A percentile compares a stretch with the other conserved stretches of the same genome.
Conservation (phyloP, 176 grass and related monocot species). For the Cenchrus fungigraminus region DNA sequence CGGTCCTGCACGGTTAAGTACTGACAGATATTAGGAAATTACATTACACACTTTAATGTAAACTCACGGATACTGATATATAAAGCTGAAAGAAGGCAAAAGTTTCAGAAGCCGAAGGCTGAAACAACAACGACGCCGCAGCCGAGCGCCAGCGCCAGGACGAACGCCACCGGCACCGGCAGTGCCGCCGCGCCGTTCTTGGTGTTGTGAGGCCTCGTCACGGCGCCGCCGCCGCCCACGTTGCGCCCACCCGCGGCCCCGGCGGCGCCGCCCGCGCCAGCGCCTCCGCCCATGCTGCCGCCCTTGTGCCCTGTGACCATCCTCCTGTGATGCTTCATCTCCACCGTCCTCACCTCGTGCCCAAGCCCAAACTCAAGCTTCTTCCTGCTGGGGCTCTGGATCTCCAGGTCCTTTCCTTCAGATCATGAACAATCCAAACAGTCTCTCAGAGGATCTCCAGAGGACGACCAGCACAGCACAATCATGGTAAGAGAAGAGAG, state of each 20-base stretch:
- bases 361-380: neutral
- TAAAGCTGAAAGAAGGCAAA: neutral
- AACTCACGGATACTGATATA: neutral
- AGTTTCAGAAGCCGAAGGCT: slow-evolving; percentile 27
- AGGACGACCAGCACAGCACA: neutral
- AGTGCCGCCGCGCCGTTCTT: slow-evolving; percentile 25
- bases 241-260: neutral
- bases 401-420: slow-evolving; percentile 16
- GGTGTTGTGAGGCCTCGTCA: slow-evolving; percentile 17
- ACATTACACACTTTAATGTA: neutral
- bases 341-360: neutral
- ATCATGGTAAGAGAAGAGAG: neutral
- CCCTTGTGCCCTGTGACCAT: slow-evolving; percentile 38
- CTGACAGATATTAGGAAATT: neutral
- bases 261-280: neutral
- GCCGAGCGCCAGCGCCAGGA: slow-evolving; percentile 24
- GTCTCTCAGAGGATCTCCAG: neutral
- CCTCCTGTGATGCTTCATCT: slow-evolving; percentile 30
- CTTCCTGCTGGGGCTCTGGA: slow-evolving; percentile 35
- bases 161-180: neutral
- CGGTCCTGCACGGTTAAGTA: neutral
- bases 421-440: slow-evolving; percentile 13
- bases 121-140: slow-evolving; percentile 19
- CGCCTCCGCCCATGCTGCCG: slow-evolving; percentile 20
- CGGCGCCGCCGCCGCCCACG: slow-evolving; percentile 23